These are phyloP conservation scores for Daldinia caldariorum DNA, from an alignment of 495 filamentous ascomycete species.

Conservation along the genomic window DNA sequence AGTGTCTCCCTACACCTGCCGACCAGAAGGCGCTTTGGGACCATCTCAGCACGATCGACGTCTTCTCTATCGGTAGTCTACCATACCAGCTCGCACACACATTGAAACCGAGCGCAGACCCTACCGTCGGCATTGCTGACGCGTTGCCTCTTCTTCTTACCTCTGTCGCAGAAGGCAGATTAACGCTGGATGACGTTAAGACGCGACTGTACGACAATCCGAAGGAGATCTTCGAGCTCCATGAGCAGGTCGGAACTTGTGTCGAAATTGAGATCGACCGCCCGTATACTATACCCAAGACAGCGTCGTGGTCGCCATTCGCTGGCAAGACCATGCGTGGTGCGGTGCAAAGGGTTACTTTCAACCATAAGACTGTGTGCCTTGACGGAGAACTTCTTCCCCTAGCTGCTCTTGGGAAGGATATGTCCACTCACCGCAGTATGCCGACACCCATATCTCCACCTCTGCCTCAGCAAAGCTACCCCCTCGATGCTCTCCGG, in stretches of 20 bases:
- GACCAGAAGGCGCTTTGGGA: slow-evolving; percentile 86
- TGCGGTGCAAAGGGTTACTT: slow-evolving; percentile 79
- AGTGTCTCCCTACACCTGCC: slow-evolving; percentile 70
- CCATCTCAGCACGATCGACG: slow-evolving; percentile 78
- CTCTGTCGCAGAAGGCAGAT: slow-evolving; percentile 76
- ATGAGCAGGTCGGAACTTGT: slow-evolving; percentile 78
- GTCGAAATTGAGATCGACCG: slow-evolving; percentile 81
- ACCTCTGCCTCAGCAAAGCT: slow-evolving; percentile 56
- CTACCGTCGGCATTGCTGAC: slow-evolving; percentile 75
- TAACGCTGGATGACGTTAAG: slow-evolving; percentile 79
- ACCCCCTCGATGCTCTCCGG: slow-evolving; percentile 54
- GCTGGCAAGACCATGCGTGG: slow-evolving; percentile 75
- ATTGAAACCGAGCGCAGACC: slow-evolving; percentile 60
- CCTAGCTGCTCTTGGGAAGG: slow-evolving; percentile 69
- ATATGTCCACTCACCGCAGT: slow-evolving; percentile 78
- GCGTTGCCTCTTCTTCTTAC: slow-evolving; percentile 81
- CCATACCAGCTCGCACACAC: slow-evolving; percentile 78
- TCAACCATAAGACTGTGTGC: slow-evolving; percentile 79
- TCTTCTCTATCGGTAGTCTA: slow-evolving; percentile 84
- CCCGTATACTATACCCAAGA: slow-evolving; percentile 67
- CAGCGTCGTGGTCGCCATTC: slow-evolving; percentile 77
- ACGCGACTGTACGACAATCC: slow-evolving; percentile 80
- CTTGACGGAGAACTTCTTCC: slow-evolving; percentile 73
- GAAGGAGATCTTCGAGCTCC: slow-evolving; percentile 85
- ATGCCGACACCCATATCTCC: slow-evolving; percentile 66